These are phyloP conservation scores for Cutaneotrichosporon cavernicola DNA, from an alignment of 1,284 basidiomycete species.

Conservation along the genomic window DNA sequence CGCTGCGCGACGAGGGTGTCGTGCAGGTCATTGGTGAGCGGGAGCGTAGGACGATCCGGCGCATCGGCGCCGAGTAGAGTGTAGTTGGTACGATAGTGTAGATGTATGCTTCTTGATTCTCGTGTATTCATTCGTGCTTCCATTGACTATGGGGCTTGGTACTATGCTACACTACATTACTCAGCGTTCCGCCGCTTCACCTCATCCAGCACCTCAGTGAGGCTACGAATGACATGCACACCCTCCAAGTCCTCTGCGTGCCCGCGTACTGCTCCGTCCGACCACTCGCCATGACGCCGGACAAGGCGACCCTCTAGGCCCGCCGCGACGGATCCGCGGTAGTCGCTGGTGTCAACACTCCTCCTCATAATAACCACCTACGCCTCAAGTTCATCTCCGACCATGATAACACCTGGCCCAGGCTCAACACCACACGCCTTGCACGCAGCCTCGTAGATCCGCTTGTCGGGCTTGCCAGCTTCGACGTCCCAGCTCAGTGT, in stretches of 20 bases:
- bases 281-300: slow-evolving; percentile 46
- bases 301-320: slow-evolving; percentile 48
- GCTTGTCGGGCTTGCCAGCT: slow-evolving; percentile 41
- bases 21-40: slow-evolving; percentile 81
- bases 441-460: slow-evolving; percentile 46
- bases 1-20: slow-evolving; percentile 73
- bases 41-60: slow-evolving; percentile 74
- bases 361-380: slow-evolving; percentile 28
- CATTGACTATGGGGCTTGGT: too few relatives aligned
- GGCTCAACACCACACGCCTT: slow-evolving; percentile 25
- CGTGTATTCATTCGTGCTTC: background rate
- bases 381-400: slow-evolving; percentile 54
- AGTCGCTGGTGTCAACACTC: slow-evolving; percentile 41
- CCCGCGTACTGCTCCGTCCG: slow-evolving; percentile 45
- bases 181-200: slow-evolving; percentile 14
- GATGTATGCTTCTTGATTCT: slow-evolving; percentile 6
- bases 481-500: slow-evolving; percentile 50
- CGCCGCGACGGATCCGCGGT: slow-evolving; percentile 37
- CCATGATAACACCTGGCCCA: slow-evolving; percentile 48
- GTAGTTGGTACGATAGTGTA: background rate
- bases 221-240: slow-evolving; percentile 32
- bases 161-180: background rate
- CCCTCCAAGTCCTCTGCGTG: slow-evolving; percentile 37
- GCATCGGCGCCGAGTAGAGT: slow-evolving; percentile 11
- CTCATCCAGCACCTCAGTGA: slow-evolving; percentile 41